Percentiles rank a stretch among this genome's conserved stretches.
Evolutionary conservation across 768 basidiomycete genomes (phyloP).

Genomic region (Cytidiella melzeri): DNA sequence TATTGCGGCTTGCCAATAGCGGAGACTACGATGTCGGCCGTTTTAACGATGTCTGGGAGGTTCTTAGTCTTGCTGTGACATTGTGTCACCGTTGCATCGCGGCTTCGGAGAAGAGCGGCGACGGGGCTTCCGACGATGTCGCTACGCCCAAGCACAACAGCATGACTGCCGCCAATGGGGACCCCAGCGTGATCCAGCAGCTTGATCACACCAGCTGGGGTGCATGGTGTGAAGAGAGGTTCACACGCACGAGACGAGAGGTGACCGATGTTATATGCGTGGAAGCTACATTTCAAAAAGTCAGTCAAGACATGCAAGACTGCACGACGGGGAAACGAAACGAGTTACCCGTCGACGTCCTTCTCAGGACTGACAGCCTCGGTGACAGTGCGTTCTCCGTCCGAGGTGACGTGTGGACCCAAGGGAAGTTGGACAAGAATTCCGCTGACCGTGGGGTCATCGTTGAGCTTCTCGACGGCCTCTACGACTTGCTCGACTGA

Average conservation of each 20-base stretch:
- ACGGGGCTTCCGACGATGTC: slow-evolving; percentile 98
- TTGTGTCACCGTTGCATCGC: slow-evolving; percentile 95
- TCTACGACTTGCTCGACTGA: slow-evolving; percentile 70
- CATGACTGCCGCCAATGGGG: slow-evolving; percentile 67
- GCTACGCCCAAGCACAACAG: slow-evolving; percentile 92
- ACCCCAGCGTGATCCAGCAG: slow-evolving; percentile 86
- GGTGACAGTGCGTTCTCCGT: slow-evolving; percentile 87
- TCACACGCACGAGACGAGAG: slow-evolving; percentile 84
- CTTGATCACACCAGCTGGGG: slow-evolving; percentile 87
- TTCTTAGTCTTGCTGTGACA: slow-evolving; percentile 91
- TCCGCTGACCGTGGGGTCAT: slow-evolving; percentile 75
- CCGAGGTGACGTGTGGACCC: slow-evolving; percentile 70
- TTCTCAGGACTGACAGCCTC: slow-evolving; percentile 92
- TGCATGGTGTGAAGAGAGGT: slow-evolving; percentile 92
- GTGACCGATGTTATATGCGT: slow-evolving; percentile 97
- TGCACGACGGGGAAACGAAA: slow-evolving; percentile 6
- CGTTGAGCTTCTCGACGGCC: slow-evolving; percentile 76
- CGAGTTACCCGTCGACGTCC: slow-evolving; percentile 88
- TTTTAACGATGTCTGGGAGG: slow-evolving; percentile 72
- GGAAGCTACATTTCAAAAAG: slow-evolving; percentile 55
- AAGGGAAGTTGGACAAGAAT: slow-evolving; percentile 96
- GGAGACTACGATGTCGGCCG: slow-evolving; percentile 89
- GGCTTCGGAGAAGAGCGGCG: slow-evolving; percentile 80
- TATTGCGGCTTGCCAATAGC: slow-evolving; percentile 94
- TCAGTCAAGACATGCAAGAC: slow-evolving; percentile 1